phyloP scores from a whole-genome alignment of 495 filamentous ascomycete species.

The Xylaria longipes region DNA sequence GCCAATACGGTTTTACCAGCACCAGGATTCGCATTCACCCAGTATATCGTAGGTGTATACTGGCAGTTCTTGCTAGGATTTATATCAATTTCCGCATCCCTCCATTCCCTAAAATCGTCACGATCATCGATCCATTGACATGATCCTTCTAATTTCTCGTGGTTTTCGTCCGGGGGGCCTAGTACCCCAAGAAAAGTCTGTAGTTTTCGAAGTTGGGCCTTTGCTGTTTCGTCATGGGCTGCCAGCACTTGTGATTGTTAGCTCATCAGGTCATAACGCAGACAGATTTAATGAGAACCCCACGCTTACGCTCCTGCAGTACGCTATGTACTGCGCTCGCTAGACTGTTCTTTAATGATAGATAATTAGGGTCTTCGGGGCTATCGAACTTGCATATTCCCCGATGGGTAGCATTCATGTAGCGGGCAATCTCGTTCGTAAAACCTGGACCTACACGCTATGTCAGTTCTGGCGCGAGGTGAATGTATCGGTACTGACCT shows the following conservation, averaged over 20 bases:
- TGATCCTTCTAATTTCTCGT: background rate
- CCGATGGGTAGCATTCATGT: conserved; percentile 50
- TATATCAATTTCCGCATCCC: background rate
- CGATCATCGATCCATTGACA: background rate
- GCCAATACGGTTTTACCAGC: background rate
- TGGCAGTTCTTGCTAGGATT: background rate
- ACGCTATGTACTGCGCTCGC: background rate
- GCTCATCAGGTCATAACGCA: background rate
- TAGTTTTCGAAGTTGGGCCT: background rate
- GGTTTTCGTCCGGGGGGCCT: background rate
- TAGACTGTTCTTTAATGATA: conserved; percentile 15
- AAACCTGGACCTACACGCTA: conserved; percentile 47
- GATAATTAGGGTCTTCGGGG: conserved; percentile 23
- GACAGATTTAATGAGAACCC: background rate
- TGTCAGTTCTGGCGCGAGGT: conserved; percentile 25
- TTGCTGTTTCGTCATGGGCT: background rate
- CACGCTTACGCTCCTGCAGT: background rate
- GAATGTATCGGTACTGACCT: background rate
- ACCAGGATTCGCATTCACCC: background rate
- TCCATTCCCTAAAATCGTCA: background rate
- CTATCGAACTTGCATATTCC: conserved; percentile 27
- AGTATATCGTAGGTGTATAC: background rate
- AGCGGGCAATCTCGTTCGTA: conserved; percentile 37
- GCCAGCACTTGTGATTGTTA: background rate
- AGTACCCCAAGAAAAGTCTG: background rate